A percentile compares a stretch with the other conserved stretches of the same genome.
These are phyloP conservation scores for Pinus taeda DNA, from an alignment of 75 land plant genomes.

Conservation along the genomic window DNA sequence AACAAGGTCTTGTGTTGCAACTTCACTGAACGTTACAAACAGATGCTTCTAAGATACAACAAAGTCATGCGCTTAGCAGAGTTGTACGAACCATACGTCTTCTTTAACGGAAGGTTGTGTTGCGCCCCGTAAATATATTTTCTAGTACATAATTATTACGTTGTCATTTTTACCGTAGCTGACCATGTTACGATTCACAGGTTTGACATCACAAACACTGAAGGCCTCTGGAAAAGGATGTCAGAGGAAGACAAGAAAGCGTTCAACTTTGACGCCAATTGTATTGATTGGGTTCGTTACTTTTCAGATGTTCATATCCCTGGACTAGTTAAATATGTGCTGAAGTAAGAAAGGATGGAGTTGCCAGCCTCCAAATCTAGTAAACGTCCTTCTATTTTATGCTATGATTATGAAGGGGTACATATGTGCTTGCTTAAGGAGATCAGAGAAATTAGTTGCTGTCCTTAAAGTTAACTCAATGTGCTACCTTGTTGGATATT, in stretches of 20 bases:
- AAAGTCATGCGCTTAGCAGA: conserved; percentile 26
- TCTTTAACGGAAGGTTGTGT: too few relatives aligned
- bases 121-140: too few relatives aligned
- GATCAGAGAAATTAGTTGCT: too few relatives aligned
- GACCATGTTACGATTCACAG: not conserved
- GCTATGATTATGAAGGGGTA: too few relatives aligned
- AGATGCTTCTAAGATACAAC: conserved; percentile 3
- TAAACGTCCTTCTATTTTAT: too few relatives aligned
- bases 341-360: not conserved
- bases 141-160: too few relatives aligned
- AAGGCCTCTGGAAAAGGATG: not conserved
- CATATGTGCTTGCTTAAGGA: too few relatives aligned
- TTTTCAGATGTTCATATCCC: conserved; percentile 62
- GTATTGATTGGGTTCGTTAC: conserved; percentile 73
- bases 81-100: conserved; percentile 24
- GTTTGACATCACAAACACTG: not conserved
- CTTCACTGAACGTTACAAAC: not conserved
- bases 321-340: conserved; percentile 44
- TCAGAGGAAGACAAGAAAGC: conserved; percentile 12
- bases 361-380: too few relatives aligned
- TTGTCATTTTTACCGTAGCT: not conserved
- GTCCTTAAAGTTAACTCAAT: too few relatives aligned
- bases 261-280: conserved; percentile 56
- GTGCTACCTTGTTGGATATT: too few relatives aligned
- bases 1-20: not conserved